Conservation (phyloP, 129 eudicot species). For the Chrysanthemum seticuspe region DNA sequence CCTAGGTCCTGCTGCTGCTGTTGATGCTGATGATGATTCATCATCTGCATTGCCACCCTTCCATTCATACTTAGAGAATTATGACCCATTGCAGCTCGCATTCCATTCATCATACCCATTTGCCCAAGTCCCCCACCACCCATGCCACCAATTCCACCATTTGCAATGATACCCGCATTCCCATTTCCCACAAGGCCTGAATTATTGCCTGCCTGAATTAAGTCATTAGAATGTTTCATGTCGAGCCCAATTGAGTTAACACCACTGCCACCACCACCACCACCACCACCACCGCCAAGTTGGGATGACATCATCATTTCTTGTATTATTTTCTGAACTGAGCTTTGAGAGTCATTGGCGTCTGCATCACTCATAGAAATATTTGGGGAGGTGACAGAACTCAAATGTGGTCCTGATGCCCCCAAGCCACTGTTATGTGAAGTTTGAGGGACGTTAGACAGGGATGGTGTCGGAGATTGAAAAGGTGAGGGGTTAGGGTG, state of each 20-base stretch:
- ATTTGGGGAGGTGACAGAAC: conserved; percentile 61
- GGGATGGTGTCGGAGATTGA: conserved; percentile 71
- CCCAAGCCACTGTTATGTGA: conserved; percentile 45
- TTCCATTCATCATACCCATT: conserved; percentile 68
- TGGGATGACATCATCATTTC: conserved; percentile 95
- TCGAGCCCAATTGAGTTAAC: conserved; percentile 47
- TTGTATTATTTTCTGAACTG: conserved; percentile 91
- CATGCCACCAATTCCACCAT: conserved; percentile 38
- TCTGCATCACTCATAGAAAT: conserved; percentile 66
- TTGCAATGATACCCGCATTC: too few relatives aligned
- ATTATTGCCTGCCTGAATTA: conserved; percentile 43
- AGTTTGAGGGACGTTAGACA: conserved; percentile 63
- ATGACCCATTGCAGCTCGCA: conserved; percentile 61
- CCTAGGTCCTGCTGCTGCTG: conserved; percentile 67
- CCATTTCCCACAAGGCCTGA: conserved; percentile 53
- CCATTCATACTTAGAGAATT: conserved; percentile 73
- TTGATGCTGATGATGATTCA: conserved; percentile 39
- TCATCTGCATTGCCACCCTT: conserved; percentile 68
- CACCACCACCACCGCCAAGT: conserved; percentile 50
- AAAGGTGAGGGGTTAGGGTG: conserved; percentile 29
- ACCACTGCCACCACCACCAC: conserved; percentile 47
- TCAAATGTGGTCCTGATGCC: conserved; percentile 47
- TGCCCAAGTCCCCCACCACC: conserved; percentile 72
- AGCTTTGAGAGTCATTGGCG: conserved; percentile 83
- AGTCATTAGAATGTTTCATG: conserved; percentile 60